Evolutionary conservation across 2,329 filamentous ascomycete genomes (phyloP), one percentile per base, ranked within the genome.

Genomic region (Aureobasidium sp.): DNA sequence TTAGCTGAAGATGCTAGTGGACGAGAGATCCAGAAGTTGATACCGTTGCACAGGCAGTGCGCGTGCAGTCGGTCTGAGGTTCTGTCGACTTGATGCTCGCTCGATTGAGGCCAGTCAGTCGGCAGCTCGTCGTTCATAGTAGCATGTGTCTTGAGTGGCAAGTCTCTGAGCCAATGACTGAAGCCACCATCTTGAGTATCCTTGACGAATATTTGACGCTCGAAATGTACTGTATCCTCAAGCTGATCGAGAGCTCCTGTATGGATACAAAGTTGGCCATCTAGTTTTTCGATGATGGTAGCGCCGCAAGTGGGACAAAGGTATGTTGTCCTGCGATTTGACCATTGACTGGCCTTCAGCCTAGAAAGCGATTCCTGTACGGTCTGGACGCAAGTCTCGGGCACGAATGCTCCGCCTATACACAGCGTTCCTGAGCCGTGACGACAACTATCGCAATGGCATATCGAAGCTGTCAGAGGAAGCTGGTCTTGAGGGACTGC

Each of bases 21-120:
- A 3, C 78, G 79, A 5, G 80, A 81, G 67, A 89, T 78, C 66
- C 74, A 76, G 69, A 88, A 83, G 13, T 77, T 69, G 13, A 88
- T 76, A 2, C 76, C 79, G 5, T 76, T 74, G 69, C 85, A 88
- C 66, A 81, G 78, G 66, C 82, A 85, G 64, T 72, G 71, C 5
- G 76, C 81, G 50, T 74, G 72, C 10, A 84, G 66, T 8, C 61
- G 27, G 3, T 48, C 54, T 29, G 47, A 48, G 64, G 45, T 2
- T 27, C 37, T 30, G 48, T 8, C 36, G 16, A 45, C n/a, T 25
- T 25, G n/a, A 25, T 25, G 50, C 11, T 21, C 10, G 6, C 13
- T 27, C 1, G 44, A 9, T 8, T 29, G 30, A 7, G 16, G 59
- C 59, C 59, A 55, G 30, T 37, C 34, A 21, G 32, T 13, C 16